A percentile compares a stretch with the other conserved stretches of the same genome.
Evolutionary conservation across 768 basidiomycete species (phyloP).

Genomic region (Amanita phalloides): DNA sequence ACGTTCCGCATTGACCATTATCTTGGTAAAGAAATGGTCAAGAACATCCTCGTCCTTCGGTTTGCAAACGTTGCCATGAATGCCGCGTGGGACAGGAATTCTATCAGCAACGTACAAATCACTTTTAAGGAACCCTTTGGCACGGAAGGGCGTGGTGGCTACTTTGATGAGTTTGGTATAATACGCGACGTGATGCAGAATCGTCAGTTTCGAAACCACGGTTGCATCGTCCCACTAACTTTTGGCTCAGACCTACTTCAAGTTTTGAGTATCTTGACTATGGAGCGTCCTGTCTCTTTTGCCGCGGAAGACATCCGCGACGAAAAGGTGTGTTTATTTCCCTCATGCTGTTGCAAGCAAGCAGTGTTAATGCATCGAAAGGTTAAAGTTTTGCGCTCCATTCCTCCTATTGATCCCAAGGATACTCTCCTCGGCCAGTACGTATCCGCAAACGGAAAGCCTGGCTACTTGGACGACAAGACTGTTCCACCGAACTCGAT

Average conservation of each 20-base stretch:
- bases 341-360: neutral
- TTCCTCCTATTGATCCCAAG: constrained; percentile 64
- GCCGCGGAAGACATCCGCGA: constrained; percentile 95
- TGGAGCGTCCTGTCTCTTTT: constrained; percentile 98
- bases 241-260: constrained; percentile 71
- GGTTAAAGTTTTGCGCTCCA: constrained; percentile 94
- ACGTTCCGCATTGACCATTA: constrained; percentile 99
- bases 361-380: constrained; percentile 18
- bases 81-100: constrained; percentile 92
- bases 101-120: constrained; percentile 94
- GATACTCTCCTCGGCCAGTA: constrained; percentile 96
- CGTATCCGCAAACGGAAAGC: constrained; percentile 78
- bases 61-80: constrained; percentile 91
- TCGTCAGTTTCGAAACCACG: constrained; percentile 49
- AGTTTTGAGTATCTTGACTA: constrained; percentile 88
- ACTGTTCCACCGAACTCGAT: constrained; percentile 88
- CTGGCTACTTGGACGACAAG: constrained; percentile 97
- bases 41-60: constrained; percentile 91
- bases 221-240: neutral
- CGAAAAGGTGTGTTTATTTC: constrained; percentile 64
- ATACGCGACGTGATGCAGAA: constrained; percentile 97
- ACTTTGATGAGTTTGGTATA: constrained; percentile 99
- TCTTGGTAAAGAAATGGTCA: constrained; percentile 99
- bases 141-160: constrained; percentile 99
- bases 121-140: constrained; percentile 99